Evolutionary conservation across 805 yeast genomes (phyloP).

Genomic region (Maudiozyma saulgeensis): DNA sequence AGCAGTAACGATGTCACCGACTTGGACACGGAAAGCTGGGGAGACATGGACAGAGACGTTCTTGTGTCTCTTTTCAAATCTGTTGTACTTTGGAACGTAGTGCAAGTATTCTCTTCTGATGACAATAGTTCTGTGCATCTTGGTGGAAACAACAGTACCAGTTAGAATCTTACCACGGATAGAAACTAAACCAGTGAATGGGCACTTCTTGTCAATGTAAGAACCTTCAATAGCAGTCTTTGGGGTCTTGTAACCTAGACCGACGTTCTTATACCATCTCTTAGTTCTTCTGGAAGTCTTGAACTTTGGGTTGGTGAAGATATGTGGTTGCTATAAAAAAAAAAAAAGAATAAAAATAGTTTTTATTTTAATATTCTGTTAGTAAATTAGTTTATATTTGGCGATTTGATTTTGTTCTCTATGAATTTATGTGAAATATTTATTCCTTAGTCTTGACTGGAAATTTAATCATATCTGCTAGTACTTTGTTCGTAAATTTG

Average conservation of each 20-base stretch:
- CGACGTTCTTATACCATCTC: constrained; percentile 99
- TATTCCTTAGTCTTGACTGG: no score
- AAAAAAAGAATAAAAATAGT: not conserved
- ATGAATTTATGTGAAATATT: no score
- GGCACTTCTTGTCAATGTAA: constrained; percentile 99
- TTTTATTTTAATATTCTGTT: no score
- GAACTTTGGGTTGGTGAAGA: constrained; percentile 99
- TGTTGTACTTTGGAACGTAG: constrained; percentile 99
- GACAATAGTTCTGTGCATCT: constrained; percentile 99
- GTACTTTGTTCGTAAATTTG: no score
- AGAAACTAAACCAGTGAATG: constrained; percentile 92
- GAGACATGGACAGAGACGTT: constrained; percentile 99
- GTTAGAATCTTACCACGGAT: constrained; percentile 99
- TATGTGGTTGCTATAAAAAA: constrained; percentile 89
- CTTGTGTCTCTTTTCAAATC: constrained; percentile 99
- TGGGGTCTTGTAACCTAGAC: constrained; percentile 99
- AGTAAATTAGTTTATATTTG: no score
- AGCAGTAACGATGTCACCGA: constrained; percentile 98
- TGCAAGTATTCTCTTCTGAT: constrained; percentile 99
- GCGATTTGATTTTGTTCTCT: no score
- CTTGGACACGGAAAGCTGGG: constrained; percentile 99
- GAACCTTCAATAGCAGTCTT: constrained; percentile 95
- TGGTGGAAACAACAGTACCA: constrained; percentile 99
- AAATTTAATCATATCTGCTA: no score
- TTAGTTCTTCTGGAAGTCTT: constrained; percentile 97